Evolutionary conservation across 2,329 filamentous ascomycete genomes (phyloP).

Genomic region (Alternaria triticimaculans): DNA sequence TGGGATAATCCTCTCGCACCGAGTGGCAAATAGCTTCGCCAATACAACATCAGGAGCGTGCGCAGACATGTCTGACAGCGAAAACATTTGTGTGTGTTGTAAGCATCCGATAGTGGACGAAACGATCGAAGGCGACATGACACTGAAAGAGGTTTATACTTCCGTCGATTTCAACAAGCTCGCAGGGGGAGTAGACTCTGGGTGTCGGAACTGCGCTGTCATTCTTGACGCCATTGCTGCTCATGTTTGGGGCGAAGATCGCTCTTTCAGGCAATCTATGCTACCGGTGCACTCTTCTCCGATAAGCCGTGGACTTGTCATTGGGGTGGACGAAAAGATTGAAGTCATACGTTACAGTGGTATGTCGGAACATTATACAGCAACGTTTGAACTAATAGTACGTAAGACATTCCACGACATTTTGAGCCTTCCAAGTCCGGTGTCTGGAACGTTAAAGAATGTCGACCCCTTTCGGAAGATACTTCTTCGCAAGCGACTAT

Average conservation of each 20-base stretch:
- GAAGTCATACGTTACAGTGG: neutral
- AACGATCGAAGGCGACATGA: neutral
- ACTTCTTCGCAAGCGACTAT: neutral
- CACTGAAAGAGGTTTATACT: no score
- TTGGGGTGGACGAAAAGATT: no score
- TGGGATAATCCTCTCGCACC: neutral
- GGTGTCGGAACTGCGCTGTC: neutral
- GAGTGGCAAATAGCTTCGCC: neutral
- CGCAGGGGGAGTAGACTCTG: neutral
- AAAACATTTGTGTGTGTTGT: neutral
- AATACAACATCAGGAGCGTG: neutral
- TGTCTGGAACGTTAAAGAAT: neutral
- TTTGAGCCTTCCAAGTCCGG: accelerated
- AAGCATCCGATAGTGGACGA: neutral
- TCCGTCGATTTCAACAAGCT: neutral
- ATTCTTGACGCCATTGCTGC: neutral
- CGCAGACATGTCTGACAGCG: neutral
- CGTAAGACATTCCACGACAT: accelerated
- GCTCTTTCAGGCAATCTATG: accelerated
- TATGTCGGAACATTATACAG: neutral
- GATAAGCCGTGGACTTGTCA: no score
- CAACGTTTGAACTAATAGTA: accelerated
- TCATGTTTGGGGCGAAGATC: no score
- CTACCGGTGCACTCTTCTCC: accelerated
- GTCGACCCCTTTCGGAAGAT: accelerated